Base-by-base conservation (phyloP, 2,329 filamentous ascomycete species). In the Plectosphaerella cucumerina region DNA sequence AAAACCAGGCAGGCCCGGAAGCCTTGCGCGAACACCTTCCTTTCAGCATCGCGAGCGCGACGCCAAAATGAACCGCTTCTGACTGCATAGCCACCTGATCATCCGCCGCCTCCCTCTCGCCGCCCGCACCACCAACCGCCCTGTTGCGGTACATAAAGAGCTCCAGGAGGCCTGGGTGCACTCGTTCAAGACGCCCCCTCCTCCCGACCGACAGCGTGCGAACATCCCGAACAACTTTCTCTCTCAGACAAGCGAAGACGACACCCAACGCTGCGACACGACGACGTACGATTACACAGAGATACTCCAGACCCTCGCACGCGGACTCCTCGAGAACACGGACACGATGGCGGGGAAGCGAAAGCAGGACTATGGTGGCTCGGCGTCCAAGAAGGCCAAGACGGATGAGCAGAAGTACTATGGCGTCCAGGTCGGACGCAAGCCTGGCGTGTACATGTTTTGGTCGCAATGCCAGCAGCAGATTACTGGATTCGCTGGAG, bases 381-480 rank as follows among this genome's bases (percentile, higher is more conserved):
- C 46, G 44, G 41, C 57, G 15, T 59, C 64, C 17, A 78, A 73
- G 62, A 80, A 80, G 64, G 70, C 75, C 50, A 81, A 77, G 66
- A 63, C 65, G 44, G 76, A 78, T 45, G 49, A 61, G 50, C 72
- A 72, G 53, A 87, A 85, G 59, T 87, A 74, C 62, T 87, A 87
- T 61, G 84, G 80, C 20, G 84, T 87, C 26, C 74, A 75, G 42
- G 73, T 69, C 37, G 84, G 84, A 15, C 71, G 74, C 54, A 67
- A 64, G 12, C 81, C 82, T 0, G 83, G 84, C 8, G 77, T 87
- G n/a, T 87, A 86, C 63, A 65, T 73, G 51, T 77, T 70, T 3
- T 87, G 82, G 74, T 61, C 72, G n/a, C 79, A 85, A 48, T 86
- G 84, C 59, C 73, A 82, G 63, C 68, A 72, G 51, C 81, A 85